Percentiles rank a stretch among this genome's conserved stretches.
These are phyloP conservation scores for Cornus florida DNA, from an alignment of 148 eudicot species.

Conservation along the genomic window DNA sequence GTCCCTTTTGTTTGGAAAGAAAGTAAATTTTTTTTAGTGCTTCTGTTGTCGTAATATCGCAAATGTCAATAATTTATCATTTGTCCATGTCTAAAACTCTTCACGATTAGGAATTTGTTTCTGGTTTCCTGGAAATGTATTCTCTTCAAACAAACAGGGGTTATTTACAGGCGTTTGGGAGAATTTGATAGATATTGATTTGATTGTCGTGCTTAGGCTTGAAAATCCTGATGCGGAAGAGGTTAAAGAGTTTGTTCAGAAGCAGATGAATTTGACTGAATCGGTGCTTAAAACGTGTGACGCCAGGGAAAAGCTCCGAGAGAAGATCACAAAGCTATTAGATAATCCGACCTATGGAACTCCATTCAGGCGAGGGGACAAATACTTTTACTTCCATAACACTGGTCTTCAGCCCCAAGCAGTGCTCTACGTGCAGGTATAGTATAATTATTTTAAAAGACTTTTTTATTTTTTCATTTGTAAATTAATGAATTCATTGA, in stretches of 20 bases:
- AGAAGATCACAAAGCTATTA: conserved; percentile 50
- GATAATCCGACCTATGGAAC: conserved; percentile 67
- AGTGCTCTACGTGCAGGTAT: conserved; percentile 68
- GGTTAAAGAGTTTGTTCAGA: conserved; percentile 70
- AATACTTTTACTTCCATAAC: conserved; percentile 79
- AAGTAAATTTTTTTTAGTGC: background rate
- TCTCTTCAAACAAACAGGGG: no score
- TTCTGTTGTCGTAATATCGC: background rate
- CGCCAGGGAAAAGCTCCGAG: conserved; percentile 57
- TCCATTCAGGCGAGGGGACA: conserved; percentile 66
- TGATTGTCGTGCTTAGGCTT: conserved; percentile 43
- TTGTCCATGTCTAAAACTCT: background rate
- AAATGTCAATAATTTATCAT: background rate
- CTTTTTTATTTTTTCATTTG: no score
- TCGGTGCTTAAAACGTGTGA: conserved; percentile 70
- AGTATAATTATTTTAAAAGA: background rate
- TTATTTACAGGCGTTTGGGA: no score
- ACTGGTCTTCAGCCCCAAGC: conserved; percentile 78
- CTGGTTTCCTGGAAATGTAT: background rate
- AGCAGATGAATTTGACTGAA: conserved; percentile 66
- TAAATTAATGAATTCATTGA: background rate
- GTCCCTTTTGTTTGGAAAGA: no score
- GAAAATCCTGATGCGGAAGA: conserved; percentile 88
- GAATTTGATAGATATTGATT: background rate
- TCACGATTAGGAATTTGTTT: background rate